These are phyloP conservation scores for Mucuna pruriens DNA, from an alignment of 306 rosid genomes.

Conservation along the genomic window DNA sequence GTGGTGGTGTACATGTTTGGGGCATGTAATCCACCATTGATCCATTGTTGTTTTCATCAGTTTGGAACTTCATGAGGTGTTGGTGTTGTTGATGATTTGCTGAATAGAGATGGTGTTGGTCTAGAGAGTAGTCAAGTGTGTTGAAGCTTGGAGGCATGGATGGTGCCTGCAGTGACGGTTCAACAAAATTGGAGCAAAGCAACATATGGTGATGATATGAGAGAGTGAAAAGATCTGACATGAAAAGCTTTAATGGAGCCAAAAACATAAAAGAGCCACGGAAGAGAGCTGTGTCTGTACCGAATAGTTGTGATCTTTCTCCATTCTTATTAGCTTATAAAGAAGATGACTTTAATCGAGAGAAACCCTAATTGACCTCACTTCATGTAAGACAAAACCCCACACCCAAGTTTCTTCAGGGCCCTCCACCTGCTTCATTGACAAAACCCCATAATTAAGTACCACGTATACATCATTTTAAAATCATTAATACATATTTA, in stretches of 20 bases:
- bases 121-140: constrained; percentile 55
- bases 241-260: constrained; percentile 11
- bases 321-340: constrained; percentile 58
- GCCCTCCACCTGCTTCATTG: constrained; percentile 50
- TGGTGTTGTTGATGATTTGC: constrained; percentile 43
- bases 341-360: constrained; percentile 42
- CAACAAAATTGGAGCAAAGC: constrained; percentile 46
- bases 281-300: constrained; percentile 46
- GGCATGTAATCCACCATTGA: constrained; percentile 53
- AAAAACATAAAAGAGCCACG: background rate
- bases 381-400: constrained; percentile 47
- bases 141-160: constrained; percentile 55
- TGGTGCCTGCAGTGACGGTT: constrained; percentile 48
- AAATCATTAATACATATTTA: background rate
- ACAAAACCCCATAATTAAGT: background rate
- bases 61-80: constrained; percentile 55
- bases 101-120: constrained; percentile 33
- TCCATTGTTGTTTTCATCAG: constrained; percentile 43
- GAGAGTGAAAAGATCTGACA: constrained; percentile 47
- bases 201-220: constrained; percentile 44
- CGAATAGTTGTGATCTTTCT: constrained; percentile 74
- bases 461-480: background rate
- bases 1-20: constrained; percentile 44
- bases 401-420: constrained; percentile 41
- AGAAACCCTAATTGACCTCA: constrained; percentile 44